Conservation (phyloP, 441 rosid genomes). For the Metrosideros polymorpha region DNA sequence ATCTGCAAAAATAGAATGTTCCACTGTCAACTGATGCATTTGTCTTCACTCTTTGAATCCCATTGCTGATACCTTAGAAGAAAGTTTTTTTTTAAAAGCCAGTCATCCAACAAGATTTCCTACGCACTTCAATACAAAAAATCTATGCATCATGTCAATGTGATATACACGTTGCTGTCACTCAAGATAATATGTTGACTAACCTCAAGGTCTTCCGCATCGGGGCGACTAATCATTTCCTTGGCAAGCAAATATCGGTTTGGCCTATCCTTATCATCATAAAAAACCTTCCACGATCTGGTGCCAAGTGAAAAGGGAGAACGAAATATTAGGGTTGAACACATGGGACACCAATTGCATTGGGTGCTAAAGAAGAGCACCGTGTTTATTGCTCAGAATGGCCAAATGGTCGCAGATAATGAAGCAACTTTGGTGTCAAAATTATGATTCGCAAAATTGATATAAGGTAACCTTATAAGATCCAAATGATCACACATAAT, state of each 20-base stretch:
- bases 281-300: slow-evolving; percentile 89
- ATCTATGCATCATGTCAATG: background rate
- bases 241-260: slow-evolving; percentile 80
- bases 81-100: background rate
- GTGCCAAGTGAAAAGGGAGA: background rate
- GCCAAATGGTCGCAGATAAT: too few species aligned
- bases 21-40: background rate
- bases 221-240: slow-evolving; percentile 75
- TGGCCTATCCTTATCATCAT: slow-evolving; percentile 69
- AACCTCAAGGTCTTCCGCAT: slow-evolving; percentile 92
- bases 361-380: too few species aligned
- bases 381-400: too few species aligned
- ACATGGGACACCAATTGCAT: too few species aligned
- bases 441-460: too few species aligned
- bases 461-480: background rate
- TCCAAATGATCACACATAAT: too few species aligned
- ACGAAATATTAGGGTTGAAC: background rate
- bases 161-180: background rate
- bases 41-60: background rate
- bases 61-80: background rate
- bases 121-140: background rate
- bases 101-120: background rate
- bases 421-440: too few species aligned
- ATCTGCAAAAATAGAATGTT: slow-evolving; percentile 22
- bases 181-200: background rate